Percentiles rank a stretch among this genome's conserved stretches.
phyloP scores from a whole-genome alignment of 1,139 yeast species.

The Trichomonascaceae sp. region DNA sequence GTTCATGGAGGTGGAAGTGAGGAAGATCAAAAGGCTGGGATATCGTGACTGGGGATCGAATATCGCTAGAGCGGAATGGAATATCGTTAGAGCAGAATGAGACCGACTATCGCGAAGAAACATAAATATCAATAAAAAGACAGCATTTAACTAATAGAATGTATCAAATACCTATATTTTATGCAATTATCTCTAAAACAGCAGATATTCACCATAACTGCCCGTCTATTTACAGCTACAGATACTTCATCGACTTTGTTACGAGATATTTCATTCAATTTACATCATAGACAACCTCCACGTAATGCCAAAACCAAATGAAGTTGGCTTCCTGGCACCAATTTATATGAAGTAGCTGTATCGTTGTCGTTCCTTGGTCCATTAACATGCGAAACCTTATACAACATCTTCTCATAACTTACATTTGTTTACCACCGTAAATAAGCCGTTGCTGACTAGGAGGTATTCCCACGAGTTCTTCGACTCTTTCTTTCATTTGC shows the following conservation, averaged over 20 bases:
- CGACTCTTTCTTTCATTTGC: constrained; percentile 85
- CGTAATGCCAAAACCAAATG: constrained; percentile 86
- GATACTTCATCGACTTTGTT: background rate
- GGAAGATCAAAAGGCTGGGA: no score
- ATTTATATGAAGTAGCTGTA: constrained; percentile 42
- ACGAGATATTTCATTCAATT: background rate
- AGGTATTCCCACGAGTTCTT: constrained; percentile 96
- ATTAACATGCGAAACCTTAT: background rate
- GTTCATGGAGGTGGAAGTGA: background rate
- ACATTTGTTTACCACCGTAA: constrained; percentile 86
- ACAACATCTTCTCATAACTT: constrained; percentile 28
- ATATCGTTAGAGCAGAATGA: no score
- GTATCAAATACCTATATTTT: background rate
- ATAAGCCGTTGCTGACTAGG: constrained; percentile 92
- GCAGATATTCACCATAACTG: no score
- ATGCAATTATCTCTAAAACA: background rate
- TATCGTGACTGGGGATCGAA: no score
- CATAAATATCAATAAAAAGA: no score
- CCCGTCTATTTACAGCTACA: background rate
- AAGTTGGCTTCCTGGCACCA: constrained; percentile 63
- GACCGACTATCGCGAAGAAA: no score
- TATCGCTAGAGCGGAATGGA: no score
- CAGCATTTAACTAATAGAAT: no score
- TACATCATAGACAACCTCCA: constrained; percentile 50
- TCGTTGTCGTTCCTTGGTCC: constrained; percentile 23